Percentiles rank a stretch among this genome's conserved stretches.
Evolutionary conservation across 208 protist genomes (phyloP).

Genomic region (Blastocrithidia nonstop): DNA sequence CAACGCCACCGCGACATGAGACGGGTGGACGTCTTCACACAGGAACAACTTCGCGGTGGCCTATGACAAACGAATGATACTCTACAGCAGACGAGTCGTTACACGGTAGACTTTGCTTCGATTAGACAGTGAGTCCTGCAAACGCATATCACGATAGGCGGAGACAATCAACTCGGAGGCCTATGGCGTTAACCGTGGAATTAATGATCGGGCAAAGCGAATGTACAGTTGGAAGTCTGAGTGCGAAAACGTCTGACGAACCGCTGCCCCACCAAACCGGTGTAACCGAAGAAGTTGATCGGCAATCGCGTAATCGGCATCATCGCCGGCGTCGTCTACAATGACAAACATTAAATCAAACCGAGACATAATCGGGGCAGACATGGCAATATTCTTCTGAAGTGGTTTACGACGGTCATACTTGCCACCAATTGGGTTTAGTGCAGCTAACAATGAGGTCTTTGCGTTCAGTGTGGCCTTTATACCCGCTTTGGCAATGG

Average conservation of each 20-base stretch:
- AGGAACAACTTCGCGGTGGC: constrained; percentile 93
- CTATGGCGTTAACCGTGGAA: constrained; percentile 77
- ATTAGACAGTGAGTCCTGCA: constrained; percentile 81
- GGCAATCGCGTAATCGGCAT: constrained; percentile 95
- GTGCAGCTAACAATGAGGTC: constrained; percentile 95
- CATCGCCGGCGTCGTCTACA: constrained; percentile 93
- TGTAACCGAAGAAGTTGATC: constrained; percentile 92
- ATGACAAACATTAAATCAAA: constrained; percentile 99
- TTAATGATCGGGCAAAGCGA: constrained; percentile 80
- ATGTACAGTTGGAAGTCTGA: constrained; percentile 90
- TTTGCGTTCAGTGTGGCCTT: constrained; percentile 98
- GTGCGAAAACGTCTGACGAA: constrained; percentile 49
- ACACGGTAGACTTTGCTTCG: constrained; percentile 92
- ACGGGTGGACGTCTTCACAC: constrained; percentile 72
- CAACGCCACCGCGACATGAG: constrained; percentile 71
- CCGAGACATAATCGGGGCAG: constrained; percentile 97
- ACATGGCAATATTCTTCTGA: constrained; percentile 89
- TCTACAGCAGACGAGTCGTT: constrained; percentile 99
- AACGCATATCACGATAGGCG: constrained; percentile 87
- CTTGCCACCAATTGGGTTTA: constrained; percentile 96
- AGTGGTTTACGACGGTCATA: constrained; percentile 90
- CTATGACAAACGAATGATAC: constrained; percentile 97
- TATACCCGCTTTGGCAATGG: constrained; percentile 97
- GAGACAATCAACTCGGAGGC: constrained; percentile 74
- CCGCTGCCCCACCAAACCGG: constrained; percentile 63